phyloP scores from a whole-genome alignment of 768 basidiomycete species.

The Termitomyces sp. region DNA sequence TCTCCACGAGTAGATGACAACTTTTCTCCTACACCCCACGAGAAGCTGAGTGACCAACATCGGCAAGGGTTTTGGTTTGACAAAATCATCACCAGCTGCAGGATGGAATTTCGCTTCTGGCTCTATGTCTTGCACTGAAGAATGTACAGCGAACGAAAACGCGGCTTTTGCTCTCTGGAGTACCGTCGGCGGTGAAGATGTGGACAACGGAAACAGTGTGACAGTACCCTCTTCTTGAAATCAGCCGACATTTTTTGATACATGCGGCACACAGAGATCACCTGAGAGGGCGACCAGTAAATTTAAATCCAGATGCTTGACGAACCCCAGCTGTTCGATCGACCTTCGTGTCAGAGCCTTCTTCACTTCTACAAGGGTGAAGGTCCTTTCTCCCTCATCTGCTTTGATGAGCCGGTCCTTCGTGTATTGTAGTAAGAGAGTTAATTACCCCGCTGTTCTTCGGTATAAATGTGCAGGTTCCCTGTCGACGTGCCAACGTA shows the following conservation, averaged over 20 bases:
- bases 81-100: constrained; percentile 22
- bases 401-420: not conserved
- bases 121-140: constrained; percentile 44
- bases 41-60: constrained; percentile 70
- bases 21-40: constrained; percentile 81
- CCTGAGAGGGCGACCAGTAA: constrained; percentile 83
- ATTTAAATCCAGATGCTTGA: constrained; percentile 83
- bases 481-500: constrained; percentile 61
- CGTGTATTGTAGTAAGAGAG: not conserved
- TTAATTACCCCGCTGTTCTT: constrained; percentile 31
- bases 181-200: constrained; percentile 61
- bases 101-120: constrained; percentile 18
- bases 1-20: constrained; percentile 81
- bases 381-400: constrained; percentile 25
- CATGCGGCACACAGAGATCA: constrained; percentile 20
- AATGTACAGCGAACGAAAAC: constrained; percentile 74
- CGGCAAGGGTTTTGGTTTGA: constrained; percentile 45
- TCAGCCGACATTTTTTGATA: not conserved
- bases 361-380: constrained; percentile 57
- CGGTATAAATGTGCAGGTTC: constrained; percentile 48
- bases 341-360: constrained; percentile 58
- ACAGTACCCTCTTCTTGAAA: constrained; percentile 55
- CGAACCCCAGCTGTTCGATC: constrained; percentile 84
- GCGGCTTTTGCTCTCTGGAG: constrained; percentile 76
- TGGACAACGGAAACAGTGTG: constrained; percentile 72